Conservation (phyloP, 148 eudicot species). For the Bassia scoparia region DNA sequence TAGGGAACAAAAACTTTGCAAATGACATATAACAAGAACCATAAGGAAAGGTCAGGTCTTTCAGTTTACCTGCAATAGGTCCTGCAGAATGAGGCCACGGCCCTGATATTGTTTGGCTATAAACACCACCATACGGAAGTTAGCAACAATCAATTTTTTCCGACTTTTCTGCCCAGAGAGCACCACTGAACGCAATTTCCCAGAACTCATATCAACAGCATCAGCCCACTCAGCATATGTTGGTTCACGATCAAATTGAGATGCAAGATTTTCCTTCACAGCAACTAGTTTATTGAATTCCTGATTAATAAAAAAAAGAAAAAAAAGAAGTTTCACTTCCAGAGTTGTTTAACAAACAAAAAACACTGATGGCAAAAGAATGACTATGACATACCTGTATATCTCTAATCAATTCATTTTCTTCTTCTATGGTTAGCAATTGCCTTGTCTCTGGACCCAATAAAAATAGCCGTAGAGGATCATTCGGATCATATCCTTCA, state of each 20-base stretch:
- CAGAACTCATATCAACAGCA: constrained; percentile 60
- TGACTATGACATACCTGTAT: constrained; percentile 49
- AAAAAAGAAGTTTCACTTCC: constrained; percentile 6
- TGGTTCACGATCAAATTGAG: constrained; percentile 81
- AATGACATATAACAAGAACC: neutral
- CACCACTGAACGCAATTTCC: constrained; percentile 49
- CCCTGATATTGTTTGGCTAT: constrained; percentile 86
- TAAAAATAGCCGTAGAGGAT: constrained; percentile 69
- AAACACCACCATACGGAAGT: constrained; percentile 89
- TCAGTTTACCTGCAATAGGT: constrained; percentile 72
- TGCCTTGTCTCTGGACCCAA: constrained; percentile 61
- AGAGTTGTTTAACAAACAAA: neutral
- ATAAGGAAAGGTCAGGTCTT: neutral
- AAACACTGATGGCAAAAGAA: neutral
- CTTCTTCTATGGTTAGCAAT: constrained; percentile 71
- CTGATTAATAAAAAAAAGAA: constrained; percentile 34
- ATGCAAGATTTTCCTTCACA: constrained; percentile 55
- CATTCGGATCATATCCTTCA: constrained; percentile 49
- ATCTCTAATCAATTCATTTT: constrained; percentile 51
- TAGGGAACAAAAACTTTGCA: neutral
- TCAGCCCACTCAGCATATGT: constrained; percentile 85
- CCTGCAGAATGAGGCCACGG: constrained; percentile 75
- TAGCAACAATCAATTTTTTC: constrained; percentile 70
- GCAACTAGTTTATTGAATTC: constrained; percentile 55
- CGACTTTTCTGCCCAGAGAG: constrained; percentile 55